Evolutionary conservation across 331 rosid genomes (phyloP).

Genomic region (Saraca asoca): DNA sequence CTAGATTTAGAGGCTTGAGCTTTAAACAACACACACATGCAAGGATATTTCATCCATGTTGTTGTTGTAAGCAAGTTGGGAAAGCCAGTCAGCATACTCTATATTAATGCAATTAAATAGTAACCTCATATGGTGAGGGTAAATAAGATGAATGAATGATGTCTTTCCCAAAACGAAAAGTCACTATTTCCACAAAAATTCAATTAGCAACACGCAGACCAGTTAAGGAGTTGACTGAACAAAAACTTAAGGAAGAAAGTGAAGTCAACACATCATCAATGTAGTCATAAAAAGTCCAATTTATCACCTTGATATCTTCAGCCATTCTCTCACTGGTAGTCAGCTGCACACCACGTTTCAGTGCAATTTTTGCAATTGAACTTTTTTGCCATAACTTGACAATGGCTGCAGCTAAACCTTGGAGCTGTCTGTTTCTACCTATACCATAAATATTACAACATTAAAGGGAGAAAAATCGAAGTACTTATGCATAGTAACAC

Average conservation of each 20-base stretch:
- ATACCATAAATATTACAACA: constrained; percentile 31
- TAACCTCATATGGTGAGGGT: neutral
- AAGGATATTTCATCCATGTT: neutral
- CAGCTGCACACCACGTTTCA: constrained; percentile 95
- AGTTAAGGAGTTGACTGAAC: constrained; percentile 26
- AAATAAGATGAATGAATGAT: neutral
- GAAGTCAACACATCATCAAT: constrained; percentile 24
- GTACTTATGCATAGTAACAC: constrained; percentile 15
- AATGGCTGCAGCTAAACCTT: constrained; percentile 87
- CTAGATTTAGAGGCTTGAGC: constrained; percentile 3
- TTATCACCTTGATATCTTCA: constrained; percentile 87
- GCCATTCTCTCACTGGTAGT: constrained; percentile 99
- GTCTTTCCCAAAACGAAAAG: neutral
- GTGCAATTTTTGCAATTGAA: constrained; percentile 84
- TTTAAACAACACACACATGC: neutral
- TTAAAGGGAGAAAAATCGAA: constrained; percentile 32
- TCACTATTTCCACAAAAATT: neutral
- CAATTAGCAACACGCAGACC: constrained; percentile 18
- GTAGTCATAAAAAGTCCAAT: constrained; percentile 28
- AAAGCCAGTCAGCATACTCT: constrained; percentile 1
- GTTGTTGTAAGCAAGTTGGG: neutral
- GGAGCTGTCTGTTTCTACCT: constrained; percentile 93
- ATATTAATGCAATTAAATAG: neutral
- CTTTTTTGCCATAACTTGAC: constrained; percentile 82
- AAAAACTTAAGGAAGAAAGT: neutral